phyloP scores from a whole-genome alignment of 2,329 filamentous ascomycete species.

The Neobulgaria alba region DNA sequence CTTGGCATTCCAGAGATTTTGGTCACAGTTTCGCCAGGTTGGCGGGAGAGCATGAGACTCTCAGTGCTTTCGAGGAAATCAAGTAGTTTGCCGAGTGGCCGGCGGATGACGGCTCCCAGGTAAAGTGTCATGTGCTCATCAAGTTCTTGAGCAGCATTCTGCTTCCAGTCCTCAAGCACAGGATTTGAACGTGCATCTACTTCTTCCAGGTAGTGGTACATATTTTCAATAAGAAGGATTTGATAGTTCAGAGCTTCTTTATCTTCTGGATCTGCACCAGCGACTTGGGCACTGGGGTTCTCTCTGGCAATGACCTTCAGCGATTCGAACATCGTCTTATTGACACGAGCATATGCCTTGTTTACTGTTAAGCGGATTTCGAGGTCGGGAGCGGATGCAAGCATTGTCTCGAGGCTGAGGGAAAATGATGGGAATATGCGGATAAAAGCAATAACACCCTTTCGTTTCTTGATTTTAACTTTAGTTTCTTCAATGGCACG shows the following conservation, averaged over 20 bases:
- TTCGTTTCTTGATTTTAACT: conserved; percentile 97
- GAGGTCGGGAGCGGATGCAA: conserved; percentile 50
- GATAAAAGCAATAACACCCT: conserved; percentile 92
- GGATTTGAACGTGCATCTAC: conserved; percentile 67
- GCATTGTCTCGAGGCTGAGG: conserved; percentile 75
- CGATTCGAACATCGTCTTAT: conserved; percentile 94
- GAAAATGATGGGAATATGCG: conserved; percentile 85
- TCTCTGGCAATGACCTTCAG: conserved; percentile 85
- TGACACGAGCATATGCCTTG: conserved; percentile 77
- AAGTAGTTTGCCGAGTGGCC: conserved; percentile 81
- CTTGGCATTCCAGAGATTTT: conserved; percentile 71
- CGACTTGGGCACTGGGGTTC: conserved; percentile 44
- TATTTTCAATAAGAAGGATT: conserved; percentile 95
- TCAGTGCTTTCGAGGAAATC: conserved; percentile 90
- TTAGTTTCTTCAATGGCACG: conserved; percentile 96
- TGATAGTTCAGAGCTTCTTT: conserved; percentile 97
- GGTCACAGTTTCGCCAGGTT: conserved; percentile 48
- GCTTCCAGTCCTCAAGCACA: conserved; percentile 75
- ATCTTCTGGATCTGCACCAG: conserved; percentile 62
- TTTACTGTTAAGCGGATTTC: conserved; percentile 74
- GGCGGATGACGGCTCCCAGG: conserved; percentile 75
- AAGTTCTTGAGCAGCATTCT: conserved; percentile 69
- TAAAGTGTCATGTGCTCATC: conserved; percentile 83
- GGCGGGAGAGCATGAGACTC: conserved; percentile 50
- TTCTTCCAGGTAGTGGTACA: conserved; percentile 95